Conservation (phyloP, 345 rosid species). For the Hibiscus mutabilis region DNA sequence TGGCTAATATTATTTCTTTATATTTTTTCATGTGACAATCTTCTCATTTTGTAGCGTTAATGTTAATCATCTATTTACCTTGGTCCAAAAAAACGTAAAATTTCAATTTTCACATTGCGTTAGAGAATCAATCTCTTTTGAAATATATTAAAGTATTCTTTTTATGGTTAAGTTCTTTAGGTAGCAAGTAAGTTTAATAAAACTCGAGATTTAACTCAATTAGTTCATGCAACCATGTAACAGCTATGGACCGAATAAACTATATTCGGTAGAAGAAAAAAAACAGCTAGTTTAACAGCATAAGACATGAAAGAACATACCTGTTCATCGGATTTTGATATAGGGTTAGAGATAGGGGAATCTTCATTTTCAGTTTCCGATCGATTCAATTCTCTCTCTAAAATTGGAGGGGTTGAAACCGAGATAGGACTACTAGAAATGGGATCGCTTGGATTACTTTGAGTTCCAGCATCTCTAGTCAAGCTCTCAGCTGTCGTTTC, state of each 20-base stretch:
- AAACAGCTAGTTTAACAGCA: background rate
- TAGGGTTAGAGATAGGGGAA: slow-evolving; percentile 35
- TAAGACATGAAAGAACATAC: slow-evolving; percentile 21
- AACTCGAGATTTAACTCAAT: background rate
- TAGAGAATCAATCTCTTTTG: too few species aligned
- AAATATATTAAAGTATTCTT: background rate
- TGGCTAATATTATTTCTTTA: too few species aligned
- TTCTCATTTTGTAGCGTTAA: too few species aligned
- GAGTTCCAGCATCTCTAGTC: slow-evolving; percentile 82
- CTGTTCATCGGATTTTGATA: slow-evolving; percentile 36
- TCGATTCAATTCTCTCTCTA: slow-evolving; percentile 38
- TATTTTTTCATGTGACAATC: too few species aligned
- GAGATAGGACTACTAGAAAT: slow-evolving; percentile 67
- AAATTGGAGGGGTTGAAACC: slow-evolving; percentile 61
- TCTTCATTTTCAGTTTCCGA: slow-evolving; percentile 44
- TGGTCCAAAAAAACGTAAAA: too few species aligned
- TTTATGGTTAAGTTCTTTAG: background rate
- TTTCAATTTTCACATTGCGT: too few species aligned
- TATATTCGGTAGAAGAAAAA: background rate
- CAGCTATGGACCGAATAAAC: background rate
- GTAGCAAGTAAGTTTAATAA: background rate
- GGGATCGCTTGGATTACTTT: slow-evolving; percentile 55
- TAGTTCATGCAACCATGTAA: background rate
- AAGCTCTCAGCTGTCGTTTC: slow-evolving; percentile 44
- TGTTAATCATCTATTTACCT: too few species aligned